These are phyloP conservation scores for Metarhizium humberi DNA, from an alignment of 2,329 filamentous ascomycete species.

Conservation along the genomic window DNA sequence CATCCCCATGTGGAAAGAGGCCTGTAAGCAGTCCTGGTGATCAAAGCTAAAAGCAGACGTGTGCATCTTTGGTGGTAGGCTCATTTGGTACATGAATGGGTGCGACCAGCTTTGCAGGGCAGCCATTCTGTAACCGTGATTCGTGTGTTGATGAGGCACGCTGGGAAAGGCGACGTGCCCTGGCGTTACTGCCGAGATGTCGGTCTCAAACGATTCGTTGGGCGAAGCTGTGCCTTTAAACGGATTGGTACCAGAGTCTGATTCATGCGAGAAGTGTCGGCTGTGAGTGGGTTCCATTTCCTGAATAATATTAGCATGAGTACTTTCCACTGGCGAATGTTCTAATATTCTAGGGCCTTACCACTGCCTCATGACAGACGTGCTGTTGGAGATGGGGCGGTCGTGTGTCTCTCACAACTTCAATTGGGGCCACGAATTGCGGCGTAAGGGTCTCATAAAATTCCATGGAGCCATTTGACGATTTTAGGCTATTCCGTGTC, in stretches of 20 bases:
- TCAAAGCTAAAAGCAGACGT: conserved; percentile 2
- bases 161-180: not conserved
- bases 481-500: not conserved
- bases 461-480: not conserved
- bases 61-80: not conserved
- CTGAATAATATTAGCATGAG: not conserved
- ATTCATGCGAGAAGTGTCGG: not conserved
- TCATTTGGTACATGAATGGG: not conserved
- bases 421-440: not conserved
- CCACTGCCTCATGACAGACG: not conserved
- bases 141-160: not conserved
- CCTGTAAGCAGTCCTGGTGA: not conserved
- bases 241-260: not conserved
- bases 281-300: not conserved
- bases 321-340: not conserved
- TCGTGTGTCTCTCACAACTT: not conserved
- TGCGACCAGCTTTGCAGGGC: not conserved
- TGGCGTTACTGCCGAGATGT: not conserved
- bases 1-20: not conserved
- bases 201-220: conserved; percentile 1
- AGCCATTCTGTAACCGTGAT: not conserved
- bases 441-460: not conserved
- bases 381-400: not conserved
- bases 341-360: not conserved
- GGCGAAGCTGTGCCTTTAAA: not conserved